Conservation (phyloP, 116 monocot genomes). For the Iris pallida region DNA sequence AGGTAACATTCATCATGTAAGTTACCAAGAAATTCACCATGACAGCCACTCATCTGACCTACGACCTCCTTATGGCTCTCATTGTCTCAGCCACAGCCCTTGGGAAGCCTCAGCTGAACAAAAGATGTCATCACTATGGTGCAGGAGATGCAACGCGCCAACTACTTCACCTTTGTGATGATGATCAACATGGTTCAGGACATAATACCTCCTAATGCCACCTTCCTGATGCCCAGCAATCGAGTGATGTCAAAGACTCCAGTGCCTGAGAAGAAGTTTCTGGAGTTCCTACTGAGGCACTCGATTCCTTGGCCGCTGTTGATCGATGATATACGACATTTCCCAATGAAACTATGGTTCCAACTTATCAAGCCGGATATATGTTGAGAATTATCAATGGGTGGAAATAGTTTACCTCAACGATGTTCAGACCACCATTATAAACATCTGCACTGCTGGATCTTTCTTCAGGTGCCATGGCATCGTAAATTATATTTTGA, state of each 20-base stretch:
- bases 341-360: slow-evolving; percentile 46
- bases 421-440: slow-evolving; percentile 21
- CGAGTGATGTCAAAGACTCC: slow-evolving; percentile 29
- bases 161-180: slow-evolving; percentile 67
- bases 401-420: slow-evolving; percentile 42
- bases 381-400: slow-evolving; percentile 22
- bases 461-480: slow-evolving; percentile 60
- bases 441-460: slow-evolving; percentile 35
- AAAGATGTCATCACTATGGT: slow-evolving; percentile 13
- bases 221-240: slow-evolving; percentile 65
- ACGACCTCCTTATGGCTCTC: slow-evolving; percentile 9
- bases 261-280: slow-evolving; percentile 27
- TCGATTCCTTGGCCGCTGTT: slow-evolving; percentile 43
- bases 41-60: slow-evolving; percentile 1
- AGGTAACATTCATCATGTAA: slow-evolving; percentile 1
- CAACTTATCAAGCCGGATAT: slow-evolving; percentile 26
- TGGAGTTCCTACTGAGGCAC: slow-evolving; percentile 46
- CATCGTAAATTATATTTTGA: slow-evolving; percentile 35
- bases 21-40: not conserved
- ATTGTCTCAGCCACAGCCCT: slow-evolving; percentile 1
- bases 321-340: slow-evolving; percentile 32
- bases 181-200: slow-evolving; percentile 57
- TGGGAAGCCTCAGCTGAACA: not conserved
- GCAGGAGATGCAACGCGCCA: slow-evolving; percentile 58
- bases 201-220: slow-evolving; percentile 41